Conservation (phyloP, 2,329 filamentous ascomycete genomes). For the Colletotrichum brevisporum region DNA sequence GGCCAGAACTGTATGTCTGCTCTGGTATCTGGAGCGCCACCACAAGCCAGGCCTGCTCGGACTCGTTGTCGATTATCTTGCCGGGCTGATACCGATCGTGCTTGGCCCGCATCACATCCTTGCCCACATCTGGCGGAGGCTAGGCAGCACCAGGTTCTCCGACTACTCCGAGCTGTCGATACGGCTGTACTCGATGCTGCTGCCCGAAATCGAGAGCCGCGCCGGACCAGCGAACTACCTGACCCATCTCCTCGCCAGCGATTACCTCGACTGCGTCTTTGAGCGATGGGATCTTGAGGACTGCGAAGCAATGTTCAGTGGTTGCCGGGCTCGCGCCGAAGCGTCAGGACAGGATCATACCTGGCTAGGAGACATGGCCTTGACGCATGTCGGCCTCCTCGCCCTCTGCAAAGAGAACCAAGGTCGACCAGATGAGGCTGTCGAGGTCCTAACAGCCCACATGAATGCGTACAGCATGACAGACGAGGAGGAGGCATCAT, state of each 20-base stretch:
- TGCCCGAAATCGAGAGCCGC: conserved; percentile 49
- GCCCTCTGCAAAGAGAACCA: conserved; percentile 49
- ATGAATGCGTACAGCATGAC: conserved; percentile 49
- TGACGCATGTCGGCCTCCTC: conserved; percentile 49
- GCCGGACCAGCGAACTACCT: conserved; percentile 51
- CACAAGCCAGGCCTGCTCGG: conserved; percentile 50
- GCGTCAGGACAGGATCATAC: conserved; percentile 47
- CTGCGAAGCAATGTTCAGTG: conserved; percentile 47
- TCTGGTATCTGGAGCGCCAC: conserved; percentile 53
- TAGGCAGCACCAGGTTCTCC: conserved; percentile 49
- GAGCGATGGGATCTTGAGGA: conserved; percentile 46
- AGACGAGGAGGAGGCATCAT: conserved; percentile 49
- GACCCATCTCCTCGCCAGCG: conserved; percentile 51
- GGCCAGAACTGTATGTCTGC: conserved; percentile 50
- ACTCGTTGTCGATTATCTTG: conserved; percentile 51
- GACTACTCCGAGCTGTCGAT: conserved; percentile 52
- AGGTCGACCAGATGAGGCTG: conserved; percentile 48
- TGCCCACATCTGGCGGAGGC: conserved; percentile 49
- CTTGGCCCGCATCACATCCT: conserved; percentile 49
- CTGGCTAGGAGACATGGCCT: conserved; percentile 50
- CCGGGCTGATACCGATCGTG: conserved; percentile 48
- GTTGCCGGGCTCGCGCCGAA: conserved; percentile 48
- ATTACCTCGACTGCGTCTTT: conserved; percentile 52
- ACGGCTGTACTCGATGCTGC: conserved; percentile 48
- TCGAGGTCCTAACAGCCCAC: conserved; percentile 46